Evolutionary conservation across 1,284 basidiomycete species (phyloP).

Genomic region (Heterobasidion irregulare): DNA sequence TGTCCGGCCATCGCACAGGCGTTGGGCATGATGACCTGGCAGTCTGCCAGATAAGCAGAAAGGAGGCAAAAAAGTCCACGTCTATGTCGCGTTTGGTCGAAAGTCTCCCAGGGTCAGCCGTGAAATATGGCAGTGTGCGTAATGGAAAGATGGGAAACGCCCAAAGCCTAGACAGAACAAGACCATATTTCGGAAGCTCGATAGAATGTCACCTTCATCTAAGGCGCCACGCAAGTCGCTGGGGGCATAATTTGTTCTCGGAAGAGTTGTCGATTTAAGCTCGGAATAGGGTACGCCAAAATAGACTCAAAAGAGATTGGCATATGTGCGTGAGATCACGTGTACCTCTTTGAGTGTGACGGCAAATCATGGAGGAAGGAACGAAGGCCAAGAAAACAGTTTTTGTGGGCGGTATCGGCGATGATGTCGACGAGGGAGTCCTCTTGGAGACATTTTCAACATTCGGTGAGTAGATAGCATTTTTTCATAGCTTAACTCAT

Average conservation of each 20-base stretch:
- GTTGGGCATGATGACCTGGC: not conserved
- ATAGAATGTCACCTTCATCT: too few relatives aligned
- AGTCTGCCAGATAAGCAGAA: not conserved
- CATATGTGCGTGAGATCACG: too few relatives aligned
- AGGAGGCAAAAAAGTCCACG: not conserved
- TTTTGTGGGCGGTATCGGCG: conserved; percentile 69
- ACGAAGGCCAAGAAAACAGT: conserved; percentile 75
- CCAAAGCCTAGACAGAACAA: not conserved
- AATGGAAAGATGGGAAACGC: not conserved
- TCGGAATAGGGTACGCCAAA: too few relatives aligned
- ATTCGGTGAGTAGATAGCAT: conserved; percentile 49
- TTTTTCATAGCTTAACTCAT: conserved; percentile 1
- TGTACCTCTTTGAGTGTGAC: too few relatives aligned
- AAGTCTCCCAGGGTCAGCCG: not conserved
- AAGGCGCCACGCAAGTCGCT: too few relatives aligned
- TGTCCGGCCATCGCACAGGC: conserved; percentile 3
- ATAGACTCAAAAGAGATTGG: too few relatives aligned
- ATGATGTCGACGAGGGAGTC: conserved; percentile 63
- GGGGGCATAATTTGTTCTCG: too few relatives aligned
- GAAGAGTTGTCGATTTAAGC: too few relatives aligned
- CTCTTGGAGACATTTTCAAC: conserved; percentile 66
- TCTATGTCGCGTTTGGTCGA: not conserved
- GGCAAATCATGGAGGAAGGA: conserved; percentile 59
- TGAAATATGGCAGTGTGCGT: not conserved
- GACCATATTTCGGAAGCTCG: not conserved